These are phyloP conservation scores for Stereum hirsutum DNA, from an alignment of 1,284 basidiomycete species.

Conservation along the genomic window DNA sequence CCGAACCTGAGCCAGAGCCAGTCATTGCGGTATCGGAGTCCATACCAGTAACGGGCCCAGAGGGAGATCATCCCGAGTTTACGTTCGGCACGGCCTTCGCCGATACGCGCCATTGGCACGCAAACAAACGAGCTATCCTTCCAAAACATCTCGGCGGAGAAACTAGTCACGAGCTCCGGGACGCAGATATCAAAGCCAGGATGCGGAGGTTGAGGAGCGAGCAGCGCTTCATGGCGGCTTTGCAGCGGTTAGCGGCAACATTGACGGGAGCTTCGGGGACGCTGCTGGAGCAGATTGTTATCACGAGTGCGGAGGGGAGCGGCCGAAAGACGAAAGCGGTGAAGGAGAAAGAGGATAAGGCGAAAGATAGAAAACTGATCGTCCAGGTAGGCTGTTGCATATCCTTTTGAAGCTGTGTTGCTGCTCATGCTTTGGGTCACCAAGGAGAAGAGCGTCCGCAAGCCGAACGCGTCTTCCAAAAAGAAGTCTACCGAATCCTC, in stretches of 20 bases:
- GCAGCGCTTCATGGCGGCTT: conserved; percentile 44
- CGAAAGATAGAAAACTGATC: too few species aligned
- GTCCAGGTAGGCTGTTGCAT: too few species aligned
- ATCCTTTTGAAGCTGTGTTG: too few species aligned
- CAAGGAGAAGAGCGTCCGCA: not conserved
- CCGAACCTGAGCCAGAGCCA: too few species aligned
- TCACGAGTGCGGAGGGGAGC: too few species aligned
- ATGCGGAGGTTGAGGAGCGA: conserved; percentile 29
- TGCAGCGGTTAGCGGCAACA: conserved; percentile 52
- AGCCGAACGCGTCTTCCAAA: conserved; percentile 16
- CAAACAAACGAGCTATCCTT: conserved; percentile 34
- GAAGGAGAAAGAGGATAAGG: too few species aligned
- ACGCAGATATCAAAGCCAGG: conserved; percentile 25
- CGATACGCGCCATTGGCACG: conserved; percentile 55
- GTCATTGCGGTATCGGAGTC: too few species aligned
- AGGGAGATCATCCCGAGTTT: too few species aligned
- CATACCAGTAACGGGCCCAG: too few species aligned
- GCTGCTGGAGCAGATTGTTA: conserved; percentile 37
- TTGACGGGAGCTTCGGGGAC: conserved; percentile 53
- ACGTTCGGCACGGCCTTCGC: conserved; percentile 30
- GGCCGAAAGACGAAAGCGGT: conserved; percentile 17
- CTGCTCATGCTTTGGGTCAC: too few species aligned
- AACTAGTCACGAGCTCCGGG: conserved; percentile 18
- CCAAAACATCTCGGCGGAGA: conserved; percentile 47
- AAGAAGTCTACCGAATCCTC: conserved; percentile 22